Conservation (phyloP, 352 stramenopile species). For the Phytopythium kandeliae region DNA sequence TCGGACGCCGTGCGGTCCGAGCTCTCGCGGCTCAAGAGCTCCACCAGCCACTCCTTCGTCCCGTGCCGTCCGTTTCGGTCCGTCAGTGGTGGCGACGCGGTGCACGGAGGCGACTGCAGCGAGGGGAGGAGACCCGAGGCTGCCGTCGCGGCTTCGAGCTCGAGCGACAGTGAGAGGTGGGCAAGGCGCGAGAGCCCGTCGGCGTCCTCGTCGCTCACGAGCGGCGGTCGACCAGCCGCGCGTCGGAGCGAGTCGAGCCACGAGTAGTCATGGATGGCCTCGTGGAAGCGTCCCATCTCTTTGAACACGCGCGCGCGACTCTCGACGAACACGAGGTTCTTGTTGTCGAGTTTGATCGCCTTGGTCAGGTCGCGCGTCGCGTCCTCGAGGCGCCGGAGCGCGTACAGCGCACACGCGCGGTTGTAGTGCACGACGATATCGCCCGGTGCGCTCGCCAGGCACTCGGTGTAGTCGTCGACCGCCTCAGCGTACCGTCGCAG, state of each 20-base stretch:
- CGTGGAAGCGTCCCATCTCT: conserved; percentile 53
- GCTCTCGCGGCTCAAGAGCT: neutral
- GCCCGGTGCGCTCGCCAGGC: conserved; percentile 33
- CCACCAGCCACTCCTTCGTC: conserved; percentile 3
- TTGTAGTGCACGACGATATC: conserved; percentile 46
- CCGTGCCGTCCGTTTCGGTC: neutral
- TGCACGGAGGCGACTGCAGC: neutral
- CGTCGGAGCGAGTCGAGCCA: conserved; percentile 51
- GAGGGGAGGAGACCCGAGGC: neutral
- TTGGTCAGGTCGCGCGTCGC: conserved; percentile 50
- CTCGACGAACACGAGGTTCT: conserved; percentile 58
- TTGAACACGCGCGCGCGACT: conserved; percentile 55
- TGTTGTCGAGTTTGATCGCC: conserved; percentile 59
- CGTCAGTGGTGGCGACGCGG: neutral
- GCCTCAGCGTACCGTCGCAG: conserved; percentile 38
- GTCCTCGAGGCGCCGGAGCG: conserved; percentile 30
- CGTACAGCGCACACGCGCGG: conserved; percentile 54
- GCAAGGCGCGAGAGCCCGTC: neutral
- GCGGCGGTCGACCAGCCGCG: neutral
- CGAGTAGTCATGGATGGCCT: conserved; percentile 68
- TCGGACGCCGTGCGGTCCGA: neutral
- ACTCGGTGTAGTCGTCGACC: conserved; percentile 49
- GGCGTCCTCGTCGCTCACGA: neutral
- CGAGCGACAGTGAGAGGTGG: neutral
- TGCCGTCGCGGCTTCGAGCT: neutral